Evolutionary conservation across 2,329 filamentous ascomycete genomes (phyloP).

Genomic region (Nigrospora osmanthi): DNA sequence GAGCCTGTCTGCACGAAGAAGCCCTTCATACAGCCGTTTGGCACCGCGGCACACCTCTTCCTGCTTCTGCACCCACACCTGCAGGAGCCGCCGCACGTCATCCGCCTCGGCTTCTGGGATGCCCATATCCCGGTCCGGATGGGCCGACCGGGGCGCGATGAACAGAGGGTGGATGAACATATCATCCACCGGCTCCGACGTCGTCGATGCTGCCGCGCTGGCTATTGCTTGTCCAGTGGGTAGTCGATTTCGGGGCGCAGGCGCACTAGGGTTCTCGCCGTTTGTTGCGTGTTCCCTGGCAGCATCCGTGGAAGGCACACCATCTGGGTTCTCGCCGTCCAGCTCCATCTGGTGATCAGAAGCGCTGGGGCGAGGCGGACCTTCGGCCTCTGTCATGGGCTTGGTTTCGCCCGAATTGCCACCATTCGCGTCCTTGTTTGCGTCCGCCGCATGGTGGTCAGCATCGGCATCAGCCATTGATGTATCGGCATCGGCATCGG

Average conservation of each 20-base stretch:
- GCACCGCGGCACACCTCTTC: slow-evolving; percentile 73
- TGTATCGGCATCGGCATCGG: slow-evolving; percentile 7
- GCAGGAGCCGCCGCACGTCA: slow-evolving; percentile 65
- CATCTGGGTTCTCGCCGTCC: neutral
- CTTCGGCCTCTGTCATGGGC: neutral
- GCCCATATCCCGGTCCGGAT: slow-evolving; percentile 62
- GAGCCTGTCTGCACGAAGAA: slow-evolving; percentile 65
- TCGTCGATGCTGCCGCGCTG: slow-evolving; percentile 16
- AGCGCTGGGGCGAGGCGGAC: neutral
- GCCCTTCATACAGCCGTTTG: slow-evolving; percentile 58
- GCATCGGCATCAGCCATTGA: slow-evolving; percentile 20
- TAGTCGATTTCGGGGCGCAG: no score
- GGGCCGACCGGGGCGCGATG: slow-evolving; percentile 51
- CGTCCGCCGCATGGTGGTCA: slow-evolving; percentile 9
- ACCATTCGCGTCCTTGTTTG: slow-evolving; percentile 10
- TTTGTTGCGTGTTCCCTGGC: slow-evolving; percentile 2
- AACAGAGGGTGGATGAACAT: slow-evolving; percentile 70
- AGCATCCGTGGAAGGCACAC: no score
- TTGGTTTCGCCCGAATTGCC: slow-evolving; percentile 6
- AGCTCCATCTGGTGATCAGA: neutral
- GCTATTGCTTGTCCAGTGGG: neutral
- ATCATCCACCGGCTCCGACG: slow-evolving; percentile 36
- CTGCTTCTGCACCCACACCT: slow-evolving; percentile 77
- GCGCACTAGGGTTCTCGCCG: neutral
- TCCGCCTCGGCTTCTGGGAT: slow-evolving; percentile 69